Base-by-base conservation (phyloP, 441 rosid genomes). In the Brassica balearica region DNA sequence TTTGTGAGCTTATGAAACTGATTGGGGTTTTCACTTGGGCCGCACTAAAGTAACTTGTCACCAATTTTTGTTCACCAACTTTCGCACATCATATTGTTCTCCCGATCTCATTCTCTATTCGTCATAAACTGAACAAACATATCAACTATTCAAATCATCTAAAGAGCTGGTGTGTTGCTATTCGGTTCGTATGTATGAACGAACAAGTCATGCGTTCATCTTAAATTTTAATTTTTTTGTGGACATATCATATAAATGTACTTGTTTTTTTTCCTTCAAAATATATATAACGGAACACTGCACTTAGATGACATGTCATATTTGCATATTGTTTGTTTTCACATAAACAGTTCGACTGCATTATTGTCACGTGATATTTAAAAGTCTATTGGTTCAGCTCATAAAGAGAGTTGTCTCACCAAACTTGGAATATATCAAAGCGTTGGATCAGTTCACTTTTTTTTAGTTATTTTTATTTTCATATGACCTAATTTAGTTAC, bases 291-390 rank as follows among this genome's bases (percentile, higher is more conserved):
- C 29, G 34, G 48, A 68, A 68, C 51, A 68, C 32, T 62, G 43
- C 64, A 59, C 53, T 60, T 22, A 60, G 55, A 25, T 6, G 55
- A 46, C 22, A 68, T 19, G 19, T 19, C 27, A 25, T 25, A 25
- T 25, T n/a, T 55, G 29, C 29, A 22, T 56, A 56, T 58, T 56
- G 20, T 56, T 74, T 43, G 27, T 19, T 75, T 41, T 68, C 32
- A 68, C 62, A 68, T 62, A 62, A 76, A 69, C 25, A 76, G 69
- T 61, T 32, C 9, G 19, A 51, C 14, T 76, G 72, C 66, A 77
- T 77, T 77, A 71, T 77, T 77, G 81, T 56, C 76, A 77, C 72
- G 81, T 77, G 72, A 72, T 65, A n/a, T 56, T 65, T 36, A 11
- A 65, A 71, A 71, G 68, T 71, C 53, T 27, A 27, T 65, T 12